Conservation (phyloP, 2,329 filamentous ascomycete genomes). For the Penicillium sp. region DNA sequence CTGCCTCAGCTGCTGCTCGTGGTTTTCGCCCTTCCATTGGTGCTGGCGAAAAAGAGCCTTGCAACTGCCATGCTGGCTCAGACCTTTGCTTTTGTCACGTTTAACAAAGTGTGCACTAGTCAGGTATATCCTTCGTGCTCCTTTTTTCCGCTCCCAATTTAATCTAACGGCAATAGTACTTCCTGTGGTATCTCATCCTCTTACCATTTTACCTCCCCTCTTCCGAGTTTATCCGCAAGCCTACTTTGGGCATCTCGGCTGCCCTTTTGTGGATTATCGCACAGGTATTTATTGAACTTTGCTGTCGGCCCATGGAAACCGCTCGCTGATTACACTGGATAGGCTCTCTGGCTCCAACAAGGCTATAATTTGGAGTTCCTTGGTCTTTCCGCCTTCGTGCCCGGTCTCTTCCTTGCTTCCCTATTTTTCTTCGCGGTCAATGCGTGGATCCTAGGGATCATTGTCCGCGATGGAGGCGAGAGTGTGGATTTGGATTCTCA, state of each 20-base stretch:
- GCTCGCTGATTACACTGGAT: neutral
- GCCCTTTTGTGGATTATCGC: slow-evolving; percentile 70
- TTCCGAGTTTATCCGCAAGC: slow-evolving; percentile 67
- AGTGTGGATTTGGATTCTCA: neutral
- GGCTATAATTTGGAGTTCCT: slow-evolving; percentile 76
- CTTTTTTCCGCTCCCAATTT: neutral
- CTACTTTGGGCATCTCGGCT: slow-evolving; percentile 63
- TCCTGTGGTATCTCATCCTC: slow-evolving; percentile 96
- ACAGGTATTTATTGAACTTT: slow-evolving; percentile 52
- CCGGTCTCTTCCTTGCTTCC: slow-evolving; percentile 75
- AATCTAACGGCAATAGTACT: slow-evolving; percentile 65
- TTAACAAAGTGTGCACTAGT: slow-evolving; percentile 98
- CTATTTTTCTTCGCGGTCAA: slow-evolving; percentile 82
- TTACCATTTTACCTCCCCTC: slow-evolving; percentile 84
- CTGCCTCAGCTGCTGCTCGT: slow-evolving; percentile 82
- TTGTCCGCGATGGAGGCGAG: slow-evolving; percentile 65
- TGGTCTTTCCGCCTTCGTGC: slow-evolving; percentile 78
- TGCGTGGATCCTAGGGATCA: slow-evolving; percentile 79
- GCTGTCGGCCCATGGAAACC: neutral
- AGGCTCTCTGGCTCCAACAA: slow-evolving; percentile 71
- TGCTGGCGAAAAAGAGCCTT: slow-evolving; percentile 77
- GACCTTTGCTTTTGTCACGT: slow-evolving; percentile 94
- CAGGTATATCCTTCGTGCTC: slow-evolving; percentile 61
- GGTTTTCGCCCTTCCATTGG: slow-evolving; percentile 71
- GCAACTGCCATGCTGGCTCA: slow-evolving; percentile 86